Evolutionary conservation across 2,329 filamentous ascomycete species (phyloP).

Genomic region (Nemania abortiva): DNA sequence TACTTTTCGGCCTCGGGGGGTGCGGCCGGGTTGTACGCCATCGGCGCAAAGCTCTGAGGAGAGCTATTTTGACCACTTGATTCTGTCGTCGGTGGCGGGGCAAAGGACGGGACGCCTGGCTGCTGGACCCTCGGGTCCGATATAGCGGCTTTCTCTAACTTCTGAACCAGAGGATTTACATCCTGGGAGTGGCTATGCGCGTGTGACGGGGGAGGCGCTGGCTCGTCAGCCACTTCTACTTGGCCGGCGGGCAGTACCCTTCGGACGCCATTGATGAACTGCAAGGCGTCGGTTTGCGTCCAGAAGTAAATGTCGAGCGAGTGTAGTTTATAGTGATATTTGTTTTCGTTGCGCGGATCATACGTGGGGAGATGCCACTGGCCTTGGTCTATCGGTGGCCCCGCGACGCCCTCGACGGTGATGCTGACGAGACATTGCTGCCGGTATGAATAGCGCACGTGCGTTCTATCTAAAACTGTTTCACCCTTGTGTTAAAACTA

Average conservation of each 20-base stretch:
- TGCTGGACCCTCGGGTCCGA: constrained; percentile 63
- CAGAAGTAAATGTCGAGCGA: constrained; percentile 84
- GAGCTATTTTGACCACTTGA: constrained; percentile 51
- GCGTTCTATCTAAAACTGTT: constrained; percentile 73
- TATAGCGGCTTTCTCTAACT: constrained; percentile 78
- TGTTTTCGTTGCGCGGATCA: constrained; percentile 78
- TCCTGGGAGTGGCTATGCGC: constrained; percentile 52
- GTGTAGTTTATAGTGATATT: constrained; percentile 83
- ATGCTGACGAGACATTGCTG: constrained; percentile 79
- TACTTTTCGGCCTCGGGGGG: constrained; percentile 80
- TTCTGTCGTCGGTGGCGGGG: constrained; percentile 56
- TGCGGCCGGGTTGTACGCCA: constrained; percentile 84
- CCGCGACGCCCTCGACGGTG: constrained; percentile 66
- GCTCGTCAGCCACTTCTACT: constrained; percentile 74
- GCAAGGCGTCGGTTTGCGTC: constrained; percentile 77
- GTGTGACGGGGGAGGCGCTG: constrained; percentile 60
- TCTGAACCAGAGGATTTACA: constrained; percentile 78
- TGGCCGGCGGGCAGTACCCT: constrained; percentile 72
- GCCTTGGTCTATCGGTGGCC: constrained; percentile 56
- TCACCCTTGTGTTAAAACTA: constrained; percentile 6
- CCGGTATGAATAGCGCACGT: constrained; percentile 77
- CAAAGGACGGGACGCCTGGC: constrained; percentile 53
- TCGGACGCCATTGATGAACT: constrained; percentile 76
- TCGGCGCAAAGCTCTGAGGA: constrained; percentile 66
- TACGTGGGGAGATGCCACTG: constrained; percentile 82